These are phyloP conservation scores for Saccharomycopsis capsularis DNA, from an alignment of 805 yeast species.

Conservation along the genomic window DNA sequence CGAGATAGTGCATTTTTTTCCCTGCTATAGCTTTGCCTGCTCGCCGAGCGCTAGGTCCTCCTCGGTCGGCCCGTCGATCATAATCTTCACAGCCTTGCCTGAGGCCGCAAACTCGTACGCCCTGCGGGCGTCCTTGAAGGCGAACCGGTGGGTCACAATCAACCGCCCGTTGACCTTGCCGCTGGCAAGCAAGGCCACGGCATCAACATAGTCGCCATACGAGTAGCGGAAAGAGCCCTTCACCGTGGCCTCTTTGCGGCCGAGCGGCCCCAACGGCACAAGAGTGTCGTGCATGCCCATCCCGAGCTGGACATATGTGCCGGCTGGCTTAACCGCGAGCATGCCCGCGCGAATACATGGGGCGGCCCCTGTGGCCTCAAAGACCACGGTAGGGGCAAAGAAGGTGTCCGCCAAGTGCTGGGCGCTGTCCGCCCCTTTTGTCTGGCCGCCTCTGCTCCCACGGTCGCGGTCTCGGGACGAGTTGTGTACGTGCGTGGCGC, in stretches of 20 bases:
- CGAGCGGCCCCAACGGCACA: constrained; percentile 67
- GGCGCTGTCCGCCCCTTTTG: constrained; percentile 31
- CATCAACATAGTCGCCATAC: constrained; percentile 66
- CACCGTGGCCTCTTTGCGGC: constrained; percentile 59
- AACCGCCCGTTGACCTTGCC: constrained; percentile 61
- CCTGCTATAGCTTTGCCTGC: no score
- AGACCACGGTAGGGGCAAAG: constrained; percentile 47
- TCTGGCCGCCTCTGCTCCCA: constrained; percentile 27
- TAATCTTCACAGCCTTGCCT: constrained; percentile 59
- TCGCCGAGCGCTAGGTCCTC: constrained; percentile 11
- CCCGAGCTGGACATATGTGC: constrained; percentile 77
- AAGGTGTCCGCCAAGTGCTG: not conserved
- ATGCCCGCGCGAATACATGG: constrained; percentile 67
- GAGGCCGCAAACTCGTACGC: constrained; percentile 66
- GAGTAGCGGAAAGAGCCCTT: constrained; percentile 79
- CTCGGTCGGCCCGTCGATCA: constrained; percentile 65
- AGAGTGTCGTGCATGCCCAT: constrained; percentile 65
- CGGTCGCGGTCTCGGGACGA: constrained; percentile 24
- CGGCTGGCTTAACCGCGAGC: constrained; percentile 54
- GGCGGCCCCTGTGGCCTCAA: constrained; percentile 84
- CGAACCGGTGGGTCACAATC: constrained; percentile 67
- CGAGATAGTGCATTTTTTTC: no score
- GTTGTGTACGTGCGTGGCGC: constrained; percentile 59
- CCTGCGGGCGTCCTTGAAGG: constrained; percentile 62
- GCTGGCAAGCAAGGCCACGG: constrained; percentile 57